These are phyloP conservation scores for Colletotrichum noveboracense DNA, from an alignment of 2,329 filamentous ascomycete genomes.

Conservation along the genomic window DNA sequence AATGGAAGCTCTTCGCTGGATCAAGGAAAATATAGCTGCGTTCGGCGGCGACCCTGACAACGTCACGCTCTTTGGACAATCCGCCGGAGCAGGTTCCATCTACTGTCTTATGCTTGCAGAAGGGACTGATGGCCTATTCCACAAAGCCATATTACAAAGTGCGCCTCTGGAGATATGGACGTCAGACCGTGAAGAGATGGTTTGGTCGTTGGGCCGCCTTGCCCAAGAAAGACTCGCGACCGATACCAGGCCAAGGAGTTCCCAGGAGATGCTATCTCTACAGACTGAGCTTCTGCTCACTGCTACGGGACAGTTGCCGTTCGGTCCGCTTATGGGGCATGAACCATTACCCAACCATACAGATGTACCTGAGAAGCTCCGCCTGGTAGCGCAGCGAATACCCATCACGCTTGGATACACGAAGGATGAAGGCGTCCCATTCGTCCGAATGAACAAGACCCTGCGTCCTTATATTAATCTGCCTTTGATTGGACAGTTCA, in stretches of 20 bases:
- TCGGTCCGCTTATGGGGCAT: conserved; percentile 9
- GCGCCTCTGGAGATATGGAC: conserved; percentile 14
- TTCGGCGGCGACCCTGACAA: not conserved
- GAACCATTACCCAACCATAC: not conserved
- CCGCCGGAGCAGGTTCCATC: not conserved
- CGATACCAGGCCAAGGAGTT: not conserved
- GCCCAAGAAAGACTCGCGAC: not conserved
- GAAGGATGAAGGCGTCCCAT: not conserved
- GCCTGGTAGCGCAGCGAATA: not conserved
- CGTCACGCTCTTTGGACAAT: not conserved
- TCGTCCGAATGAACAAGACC: not conserved
- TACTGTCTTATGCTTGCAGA: conserved; percentile 67
- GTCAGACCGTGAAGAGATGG: conserved; percentile 6
- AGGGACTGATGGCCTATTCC: conserved; percentile 30
- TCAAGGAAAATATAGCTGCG: not conserved
- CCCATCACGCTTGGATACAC: conserved; percentile 2
- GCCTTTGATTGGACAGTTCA: not conserved
- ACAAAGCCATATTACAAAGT: conserved; percentile 22
- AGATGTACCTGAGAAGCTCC: not conserved
- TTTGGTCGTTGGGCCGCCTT: not conserved
- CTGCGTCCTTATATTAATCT: not conserved
- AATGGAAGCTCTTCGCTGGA: not conserved
- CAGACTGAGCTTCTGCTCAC: conserved; percentile 2
- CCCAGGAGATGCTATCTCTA: not conserved
- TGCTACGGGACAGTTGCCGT: not conserved